Percentiles rank a stretch among this genome's conserved stretches.
Evolutionary conservation across 2,329 filamentous ascomycete genomes (phyloP).

Genomic region (Periconia sp.): DNA sequence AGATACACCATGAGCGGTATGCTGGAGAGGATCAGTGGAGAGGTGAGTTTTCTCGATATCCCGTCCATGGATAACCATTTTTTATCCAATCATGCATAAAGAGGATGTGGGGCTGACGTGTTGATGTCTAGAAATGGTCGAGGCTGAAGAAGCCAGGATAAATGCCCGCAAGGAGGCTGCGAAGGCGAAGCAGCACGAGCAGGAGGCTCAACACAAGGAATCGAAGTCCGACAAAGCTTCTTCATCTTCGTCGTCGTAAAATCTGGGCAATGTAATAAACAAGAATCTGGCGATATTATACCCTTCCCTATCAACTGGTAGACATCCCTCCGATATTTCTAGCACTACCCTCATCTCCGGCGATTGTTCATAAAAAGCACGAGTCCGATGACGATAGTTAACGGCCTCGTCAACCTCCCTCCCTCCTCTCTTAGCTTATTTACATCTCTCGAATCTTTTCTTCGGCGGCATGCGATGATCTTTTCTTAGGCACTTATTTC

Average conservation of each 20-base stretch:
- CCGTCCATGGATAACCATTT: no score
- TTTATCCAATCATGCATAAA: slow-evolving; percentile 4
- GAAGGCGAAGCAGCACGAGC: slow-evolving; percentile 17
- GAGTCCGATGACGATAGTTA: no score
- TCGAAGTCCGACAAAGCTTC: neutral
- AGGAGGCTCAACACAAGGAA: slow-evolving; percentile 27
- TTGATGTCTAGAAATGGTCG: slow-evolving; percentile 69
- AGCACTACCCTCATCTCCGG: neutral
- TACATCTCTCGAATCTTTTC: no score
- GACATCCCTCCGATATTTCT: neutral
- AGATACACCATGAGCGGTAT: slow-evolving; percentile 83
- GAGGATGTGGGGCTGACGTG: neutral
- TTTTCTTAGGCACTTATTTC: no score
- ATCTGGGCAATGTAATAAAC: neutral
- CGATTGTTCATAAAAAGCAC: no score
- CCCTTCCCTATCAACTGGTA: neutral
- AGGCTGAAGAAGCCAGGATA: slow-evolving; percentile 69
- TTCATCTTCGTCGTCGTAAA: neutral
- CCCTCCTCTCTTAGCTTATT: no score
- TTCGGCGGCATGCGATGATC: no score
- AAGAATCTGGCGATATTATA: no score
- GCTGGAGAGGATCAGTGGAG: slow-evolving; percentile 92
- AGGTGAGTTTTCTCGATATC: slow-evolving; percentile 55
- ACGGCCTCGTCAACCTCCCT: no score
- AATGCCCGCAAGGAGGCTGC: slow-evolving; percentile 50